Base-by-base conservation (phyloP, 495 filamentous ascomycete species). In the Acidiella bohemica region DNA sequence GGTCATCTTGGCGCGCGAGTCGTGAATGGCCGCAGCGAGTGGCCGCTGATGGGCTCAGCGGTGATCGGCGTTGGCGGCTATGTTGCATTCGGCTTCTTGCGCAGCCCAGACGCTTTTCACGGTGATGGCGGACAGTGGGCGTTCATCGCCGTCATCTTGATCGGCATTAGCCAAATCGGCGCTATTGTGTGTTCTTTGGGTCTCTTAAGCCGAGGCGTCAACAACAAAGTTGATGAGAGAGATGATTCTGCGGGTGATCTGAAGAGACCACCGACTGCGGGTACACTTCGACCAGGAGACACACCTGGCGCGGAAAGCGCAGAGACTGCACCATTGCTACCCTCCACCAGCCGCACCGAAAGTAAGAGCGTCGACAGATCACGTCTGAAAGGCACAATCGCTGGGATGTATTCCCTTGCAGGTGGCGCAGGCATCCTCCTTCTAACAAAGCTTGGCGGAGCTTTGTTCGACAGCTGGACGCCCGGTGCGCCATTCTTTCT, bases 131-230 rank as follows among this genome's bases (percentile, higher is more conserved):
- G 63, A 26, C 65, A 72, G 0, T 68, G 60, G 10, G 75, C 88
- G 2, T 85, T 93, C 52, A 29, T 81, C n/a, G 67, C 84, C 13
- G 84, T 84, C 39, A 72, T 76, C 2, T 55, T 93, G 10, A 67
- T 95, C 16, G 90, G 90, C 2, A 70, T 92, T 36, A 84, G 78
- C 46, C 92, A 97, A 59, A 96, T 97, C 41, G 92, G 88, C 5
- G 76, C 84, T 9, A 95, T 97, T 43, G 90, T 97, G 0, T 92
- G 86, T 58, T 88, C 81, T 42, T 66, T 97, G 12, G 85, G 82
- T 0, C 75, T 93, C 1, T 66, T 97, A 5, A 84, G 80, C 17
- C 72, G 76, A 5, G 86, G 81, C 2, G 77, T 95, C 25, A 63
- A 93, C 35, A 13, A 39, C 13, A 21, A n/a, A 5, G 12, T 28